phyloP scores from a whole-genome alignment of 2,329 filamentous ascomycete genomes.

The Periconia sp. region DNA sequence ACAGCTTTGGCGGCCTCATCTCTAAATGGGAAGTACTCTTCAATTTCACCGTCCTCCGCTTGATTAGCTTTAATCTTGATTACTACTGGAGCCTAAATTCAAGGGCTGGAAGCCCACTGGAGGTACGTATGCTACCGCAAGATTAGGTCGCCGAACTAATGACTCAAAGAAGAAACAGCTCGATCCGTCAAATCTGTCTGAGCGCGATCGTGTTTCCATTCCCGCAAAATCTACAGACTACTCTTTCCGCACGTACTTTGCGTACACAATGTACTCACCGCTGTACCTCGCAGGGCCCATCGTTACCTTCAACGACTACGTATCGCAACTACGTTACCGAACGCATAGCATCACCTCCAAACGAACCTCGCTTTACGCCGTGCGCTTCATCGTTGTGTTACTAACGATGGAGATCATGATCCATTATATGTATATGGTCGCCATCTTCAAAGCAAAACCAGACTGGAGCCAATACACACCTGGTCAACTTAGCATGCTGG shows the following conservation, averaged over 20 bases:
- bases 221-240: slow-evolving; percentile 76
- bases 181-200: slow-evolving; percentile 84
- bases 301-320: slow-evolving; percentile 97
- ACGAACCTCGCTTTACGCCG: slow-evolving; percentile 79
- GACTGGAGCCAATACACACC: slow-evolving; percentile 85
- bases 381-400: slow-evolving; percentile 81
- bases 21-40: slow-evolving; percentile 96
- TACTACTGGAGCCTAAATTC: slow-evolving; percentile 88
- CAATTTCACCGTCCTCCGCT: slow-evolving; percentile 88
- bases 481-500: slow-evolving; percentile 85
- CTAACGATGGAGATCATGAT: slow-evolving; percentile 85
- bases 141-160: slow-evolving; percentile 59
- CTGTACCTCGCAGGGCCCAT: slow-evolving; percentile 94
- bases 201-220: slow-evolving; percentile 81
- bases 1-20: slow-evolving; percentile 82
- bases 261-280: slow-evolving; percentile 88
- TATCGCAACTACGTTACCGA: slow-evolving; percentile 80
- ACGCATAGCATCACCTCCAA: slow-evolving; percentile 71
- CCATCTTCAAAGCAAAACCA: slow-evolving; percentile 82
- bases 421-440: slow-evolving; percentile 92
- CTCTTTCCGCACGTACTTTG: slow-evolving; percentile 83
- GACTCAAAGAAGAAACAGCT: slow-evolving; percentile 93
- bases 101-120: slow-evolving; percentile 67
- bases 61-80: slow-evolving; percentile 97
- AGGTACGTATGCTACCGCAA: slow-evolving; percentile 66